A percentile compares a stretch with the other conserved stretches of the same genome.
phyloP scores from a whole-genome alignment of 148 eudicot genomes.

The Cornus kousa region DNA sequence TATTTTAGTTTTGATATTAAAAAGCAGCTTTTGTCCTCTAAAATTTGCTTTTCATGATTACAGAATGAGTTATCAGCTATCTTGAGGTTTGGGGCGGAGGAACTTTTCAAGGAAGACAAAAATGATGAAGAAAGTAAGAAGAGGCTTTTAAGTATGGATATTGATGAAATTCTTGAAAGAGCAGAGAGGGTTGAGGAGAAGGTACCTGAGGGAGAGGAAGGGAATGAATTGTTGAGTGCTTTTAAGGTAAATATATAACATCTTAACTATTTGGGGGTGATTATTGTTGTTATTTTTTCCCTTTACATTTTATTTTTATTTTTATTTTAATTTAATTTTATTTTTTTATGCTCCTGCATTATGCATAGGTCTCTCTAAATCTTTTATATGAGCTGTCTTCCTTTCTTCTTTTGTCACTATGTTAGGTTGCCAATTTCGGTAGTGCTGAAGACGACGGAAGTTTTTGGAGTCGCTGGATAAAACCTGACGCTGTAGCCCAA shows the following conservation, averaged over 20 bases:
- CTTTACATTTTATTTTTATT: background rate
- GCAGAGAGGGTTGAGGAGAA: conserved; percentile 98
- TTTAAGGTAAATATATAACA: conserved; percentile 59
- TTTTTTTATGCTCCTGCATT: background rate
- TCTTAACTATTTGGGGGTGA: background rate
- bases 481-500: conserved; percentile 80
- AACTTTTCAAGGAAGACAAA: conserved; percentile 90
- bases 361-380: background rate
- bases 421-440: conserved; percentile 88
- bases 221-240: conserved; percentile 81
- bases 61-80: conserved; percentile 99
- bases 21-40: background rate
- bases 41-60: conserved; percentile 14
- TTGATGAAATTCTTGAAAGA: conserved; percentile 98
- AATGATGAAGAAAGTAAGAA: conserved; percentile 97
- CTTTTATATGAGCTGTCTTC: background rate
- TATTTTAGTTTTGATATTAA: background rate
- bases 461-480: conserved; percentile 99
- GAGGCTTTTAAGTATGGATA: conserved; percentile 87
- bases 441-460: conserved; percentile 96
- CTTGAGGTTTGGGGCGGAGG: conserved; percentile 97
- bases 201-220: conserved; percentile 61
- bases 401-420: background rate
- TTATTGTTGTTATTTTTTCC: background rate
- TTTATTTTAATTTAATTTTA: background rate